These are phyloP conservation scores for Salix exigua DNA, from an alignment of 345 rosid species.

Conservation along the genomic window DNA sequence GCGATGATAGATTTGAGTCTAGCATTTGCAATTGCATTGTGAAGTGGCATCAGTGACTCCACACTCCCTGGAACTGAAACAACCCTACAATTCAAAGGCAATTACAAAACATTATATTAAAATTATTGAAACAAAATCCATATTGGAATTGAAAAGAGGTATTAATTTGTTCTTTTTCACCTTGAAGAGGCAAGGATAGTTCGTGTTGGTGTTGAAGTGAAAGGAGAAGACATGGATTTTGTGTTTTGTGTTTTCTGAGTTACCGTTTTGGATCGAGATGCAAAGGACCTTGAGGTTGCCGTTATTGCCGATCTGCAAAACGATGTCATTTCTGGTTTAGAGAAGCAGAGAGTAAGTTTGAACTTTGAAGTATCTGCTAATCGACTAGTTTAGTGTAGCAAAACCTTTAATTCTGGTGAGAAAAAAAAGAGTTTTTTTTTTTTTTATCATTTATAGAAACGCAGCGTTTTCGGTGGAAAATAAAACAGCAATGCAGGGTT, in stretches of 20 bases:
- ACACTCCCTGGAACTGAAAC: conserved; percentile 58
- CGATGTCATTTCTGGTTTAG: conserved; percentile 35
- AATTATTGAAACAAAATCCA: neutral
- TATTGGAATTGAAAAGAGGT: neutral
- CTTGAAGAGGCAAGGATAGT: conserved; percentile 42
- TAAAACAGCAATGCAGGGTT: too few relatives aligned
- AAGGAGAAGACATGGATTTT: conserved; percentile 19
- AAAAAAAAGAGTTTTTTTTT: too few relatives aligned
- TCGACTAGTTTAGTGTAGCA: too few relatives aligned
- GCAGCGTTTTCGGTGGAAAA: too few relatives aligned
- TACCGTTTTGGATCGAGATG: conserved; percentile 29
- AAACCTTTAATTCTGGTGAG: too few relatives aligned
- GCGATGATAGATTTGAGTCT: conserved; percentile 75
- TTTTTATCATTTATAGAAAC: too few relatives aligned
- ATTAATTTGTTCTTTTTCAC: conserved; percentile 13
- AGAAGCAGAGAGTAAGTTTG: neutral
- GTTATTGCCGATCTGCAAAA: conserved; percentile 36
- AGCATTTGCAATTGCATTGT: conserved; percentile 80
- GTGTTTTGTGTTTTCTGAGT: conserved; percentile 23
- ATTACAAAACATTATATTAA: neutral
- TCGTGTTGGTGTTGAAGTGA: conserved; percentile 41
- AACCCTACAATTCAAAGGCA: conserved; percentile 34
- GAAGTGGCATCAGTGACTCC: conserved; percentile 78
- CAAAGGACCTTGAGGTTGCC: conserved; percentile 36
- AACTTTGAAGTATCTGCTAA: neutral